Conservation (phyloP, 164 flowering plant genomes). For the Tetracentron sinense region DNA sequence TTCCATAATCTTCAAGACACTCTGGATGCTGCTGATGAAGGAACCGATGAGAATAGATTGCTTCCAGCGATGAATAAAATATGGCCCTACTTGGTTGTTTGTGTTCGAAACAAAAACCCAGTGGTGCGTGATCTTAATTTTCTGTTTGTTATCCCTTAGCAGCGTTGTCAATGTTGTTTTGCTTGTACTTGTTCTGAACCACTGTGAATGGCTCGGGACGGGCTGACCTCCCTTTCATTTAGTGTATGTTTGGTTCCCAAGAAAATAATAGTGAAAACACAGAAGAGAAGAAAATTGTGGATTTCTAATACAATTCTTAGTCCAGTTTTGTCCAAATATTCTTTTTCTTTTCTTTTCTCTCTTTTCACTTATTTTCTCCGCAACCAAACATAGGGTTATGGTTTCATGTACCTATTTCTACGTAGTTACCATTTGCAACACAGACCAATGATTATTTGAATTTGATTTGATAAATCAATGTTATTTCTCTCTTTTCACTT, state of each 20-base stretch:
- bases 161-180: background rate
- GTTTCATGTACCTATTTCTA: background rate
- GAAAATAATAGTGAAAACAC: too few species aligned
- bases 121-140: constrained; percentile 48
- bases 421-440: background rate
- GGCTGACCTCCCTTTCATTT: too few species aligned
- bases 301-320: too few species aligned
- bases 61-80: constrained; percentile 94
- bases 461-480: too few species aligned
- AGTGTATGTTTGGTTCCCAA: too few species aligned
- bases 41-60: constrained; percentile 73
- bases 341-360: too few species aligned
- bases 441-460: background rate
- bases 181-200: background rate
- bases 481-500: too few species aligned
- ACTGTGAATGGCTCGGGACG: background rate
- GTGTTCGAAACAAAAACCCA: constrained; percentile 52
- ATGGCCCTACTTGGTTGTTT: constrained; percentile 84
- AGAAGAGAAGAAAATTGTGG: too few species aligned
- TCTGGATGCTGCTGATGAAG: constrained; percentile 59
- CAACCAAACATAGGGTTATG: too few species aligned
- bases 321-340: too few species aligned
- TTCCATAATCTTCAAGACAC: constrained; percentile 60
- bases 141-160: background rate
- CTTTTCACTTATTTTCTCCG: too few species aligned